Percentiles rank a stretch among this genome's conserved stretches.
phyloP scores from a whole-genome alignment of 1,284 basidiomycete genomes.

The Ceratobasidium sp. region DNA sequence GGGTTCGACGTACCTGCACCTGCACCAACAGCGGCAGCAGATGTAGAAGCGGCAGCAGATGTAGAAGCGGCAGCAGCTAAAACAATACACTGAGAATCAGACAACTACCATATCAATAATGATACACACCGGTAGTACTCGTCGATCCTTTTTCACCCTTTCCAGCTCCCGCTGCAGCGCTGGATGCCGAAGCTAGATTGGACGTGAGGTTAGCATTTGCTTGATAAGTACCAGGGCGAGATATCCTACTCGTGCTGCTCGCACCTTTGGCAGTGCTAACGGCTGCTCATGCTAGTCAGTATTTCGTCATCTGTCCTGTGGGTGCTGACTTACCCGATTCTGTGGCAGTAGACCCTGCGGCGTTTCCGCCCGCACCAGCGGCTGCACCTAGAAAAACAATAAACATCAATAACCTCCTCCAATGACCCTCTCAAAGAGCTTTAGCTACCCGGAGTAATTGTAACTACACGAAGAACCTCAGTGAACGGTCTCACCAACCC shows the following conservation, averaged over 20 bases:
- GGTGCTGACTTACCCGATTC: background rate
- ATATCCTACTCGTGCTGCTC: background rate
- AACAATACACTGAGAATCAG: no score
- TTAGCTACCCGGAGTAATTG: slow-evolving; percentile 1
- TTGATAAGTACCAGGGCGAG: background rate
- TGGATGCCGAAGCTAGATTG: background rate
- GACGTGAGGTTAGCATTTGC: background rate
- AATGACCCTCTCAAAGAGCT: no score
- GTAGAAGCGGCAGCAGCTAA: background rate
- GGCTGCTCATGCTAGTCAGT: background rate
- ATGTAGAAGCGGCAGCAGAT: background rate
- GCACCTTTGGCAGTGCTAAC: background rate
- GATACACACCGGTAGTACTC: background rate
- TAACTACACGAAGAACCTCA: slow-evolving; percentile 4
- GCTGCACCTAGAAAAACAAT: background rate
- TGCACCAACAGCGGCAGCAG: background rate
- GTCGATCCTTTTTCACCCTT: background rate
- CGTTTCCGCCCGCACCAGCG: background rate
- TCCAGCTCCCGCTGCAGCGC: background rate
- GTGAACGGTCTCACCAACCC: background rate
- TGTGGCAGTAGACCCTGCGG: background rate
- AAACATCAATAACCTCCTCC: background rate
- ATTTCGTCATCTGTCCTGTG: no score
- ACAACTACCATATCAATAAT: background rate
- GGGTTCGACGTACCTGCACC: slow-evolving; percentile 8